Evolutionary conservation across 2,329 filamentous ascomycete species (phyloP).

Genomic region (Ophiostoma sp.): DNA sequence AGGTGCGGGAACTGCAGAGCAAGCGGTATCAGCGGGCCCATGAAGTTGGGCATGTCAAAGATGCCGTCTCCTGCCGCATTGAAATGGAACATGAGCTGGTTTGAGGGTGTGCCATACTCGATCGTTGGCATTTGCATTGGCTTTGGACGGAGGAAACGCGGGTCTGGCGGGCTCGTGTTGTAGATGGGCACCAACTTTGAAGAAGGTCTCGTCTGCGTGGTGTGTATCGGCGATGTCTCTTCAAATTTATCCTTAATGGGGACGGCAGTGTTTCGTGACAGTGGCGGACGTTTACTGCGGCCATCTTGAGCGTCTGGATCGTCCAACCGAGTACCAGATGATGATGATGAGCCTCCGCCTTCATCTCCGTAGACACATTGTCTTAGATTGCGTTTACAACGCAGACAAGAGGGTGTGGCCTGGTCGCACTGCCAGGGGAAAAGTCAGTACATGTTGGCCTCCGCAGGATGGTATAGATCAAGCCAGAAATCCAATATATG

Average conservation of each 20-base stretch:
- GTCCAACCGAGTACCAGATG: neutral
- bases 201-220: neutral
- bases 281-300: neutral
- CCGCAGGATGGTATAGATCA: neutral
- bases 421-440: conserved; percentile 27
- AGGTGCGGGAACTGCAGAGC: conserved; percentile 25
- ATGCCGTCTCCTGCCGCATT: conserved; percentile 19
- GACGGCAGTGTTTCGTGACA: neutral
- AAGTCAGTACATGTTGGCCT: neutral
- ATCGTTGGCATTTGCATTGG: conserved; percentile 20
- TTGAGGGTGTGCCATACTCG: conserved; percentile 26
- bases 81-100: conserved; percentile 27
- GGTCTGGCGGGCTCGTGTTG: neutral
- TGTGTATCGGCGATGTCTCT: neutral
- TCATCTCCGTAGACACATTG: conserved; percentile 24
- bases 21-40: conserved; percentile 23
- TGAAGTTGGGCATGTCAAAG: conserved; percentile 27
- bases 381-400: conserved; percentile 28
- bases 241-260: conserved; percentile 9
- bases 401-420: conserved; percentile 26
- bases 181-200: neutral
- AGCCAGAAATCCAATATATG: neutral
- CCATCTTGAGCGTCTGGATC: neutral
- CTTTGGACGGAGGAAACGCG: conserved; percentile 16
- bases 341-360: neutral